Base-by-base conservation (phyloP, 163 green algal genomes). In the Trebouxia gelatinosa region DNA sequence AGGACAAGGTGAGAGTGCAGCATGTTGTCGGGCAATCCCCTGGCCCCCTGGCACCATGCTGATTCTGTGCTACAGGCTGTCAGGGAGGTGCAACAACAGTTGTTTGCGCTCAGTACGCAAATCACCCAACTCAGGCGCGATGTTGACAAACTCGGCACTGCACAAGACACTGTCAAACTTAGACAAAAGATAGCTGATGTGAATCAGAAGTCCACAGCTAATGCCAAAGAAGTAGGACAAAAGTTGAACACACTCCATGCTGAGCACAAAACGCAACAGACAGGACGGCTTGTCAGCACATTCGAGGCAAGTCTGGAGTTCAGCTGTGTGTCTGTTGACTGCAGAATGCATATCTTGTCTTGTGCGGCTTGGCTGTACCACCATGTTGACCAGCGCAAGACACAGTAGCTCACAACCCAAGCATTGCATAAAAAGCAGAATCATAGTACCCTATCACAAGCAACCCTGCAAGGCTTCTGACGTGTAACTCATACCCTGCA, bases 211-310 rank as follows among this genome's bases (percentile, higher is more conserved):
- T 34, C 64, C 6, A 72, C 64, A 32, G 26, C 26, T 76, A 16
- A 59, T 80, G 62, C 48, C 85, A 74, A 79, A 79, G 11, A 80
- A 62, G 0, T 85, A 81, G 61, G 68, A 74, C 59, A 84, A 9
- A 67, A 59, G 48, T 59, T 86, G 11, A 82, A 68, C n/a, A 23
- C 21, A 6, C 19, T 80, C 3, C 70, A 81, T 54, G 68, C 75
- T 34, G 77, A 64, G 28, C 31, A 82, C 31, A 79, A 77, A 35
- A 80, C 34, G 17, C 70, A 48, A 59, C 71, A 83, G 34, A 83
- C 83, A 4, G 74, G 86, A 21, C 86, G 90, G 77, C 81, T 91
- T 57, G 43, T 90, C 39, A 82, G 82, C n/a, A 81, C 88, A 51
- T 90, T 91, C 61, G 81, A 86, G 70, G 79, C 74, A 9, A 11